Evolutionary conservation across 148 eudicot genomes (phyloP), one percentile per base, ranked within the genome.

Genomic region (Limonium bicolor): DNA sequence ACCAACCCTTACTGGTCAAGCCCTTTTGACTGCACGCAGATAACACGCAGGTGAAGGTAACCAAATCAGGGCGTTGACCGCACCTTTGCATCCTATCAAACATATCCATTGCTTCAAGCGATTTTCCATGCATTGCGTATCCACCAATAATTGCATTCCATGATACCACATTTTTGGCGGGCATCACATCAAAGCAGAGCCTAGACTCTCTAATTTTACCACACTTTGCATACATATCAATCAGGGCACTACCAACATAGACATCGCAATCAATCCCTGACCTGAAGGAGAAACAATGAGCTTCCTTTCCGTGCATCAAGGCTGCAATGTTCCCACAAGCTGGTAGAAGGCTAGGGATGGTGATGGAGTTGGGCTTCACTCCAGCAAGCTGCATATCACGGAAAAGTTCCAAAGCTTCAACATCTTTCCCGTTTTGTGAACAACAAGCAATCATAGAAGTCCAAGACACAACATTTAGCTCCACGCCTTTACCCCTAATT

Each of bases 151-250:
- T 67, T 10, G 71, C 72, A 52, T 80, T 80, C 80, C 83, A 76
- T 21, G 75, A 58, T 30, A 76, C 78, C 56, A 58, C 30, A 63
- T 76, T 73, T 54, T 50, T 66, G 5, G 12, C 47, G 3, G 75
- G 61, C 78, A 80, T 67, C 21, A 57, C 60, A 46, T 76, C 68
- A 53, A 80, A 80, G 54, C 68, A 76, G 6, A 45, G 53, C 53
- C 55, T 60, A 48, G 80, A 73, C 34, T 56, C 63, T 58, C 63
- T 58, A 39, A 80, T 65, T 59, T 67, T 73, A 56, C 84, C 90
- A 54, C 90, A 80, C 46, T 76, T 76, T 36, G 90, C 69, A 55
- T 80, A 80, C 90, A 80, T 80, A 58, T 76, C 92, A 42, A 80
- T 54, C 22, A 80, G 55, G 16, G 84, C 66, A 57, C 78, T 73